phyloP scores from a whole-genome alignment of 306 rosid genomes.

The Prunus davidiana region DNA sequence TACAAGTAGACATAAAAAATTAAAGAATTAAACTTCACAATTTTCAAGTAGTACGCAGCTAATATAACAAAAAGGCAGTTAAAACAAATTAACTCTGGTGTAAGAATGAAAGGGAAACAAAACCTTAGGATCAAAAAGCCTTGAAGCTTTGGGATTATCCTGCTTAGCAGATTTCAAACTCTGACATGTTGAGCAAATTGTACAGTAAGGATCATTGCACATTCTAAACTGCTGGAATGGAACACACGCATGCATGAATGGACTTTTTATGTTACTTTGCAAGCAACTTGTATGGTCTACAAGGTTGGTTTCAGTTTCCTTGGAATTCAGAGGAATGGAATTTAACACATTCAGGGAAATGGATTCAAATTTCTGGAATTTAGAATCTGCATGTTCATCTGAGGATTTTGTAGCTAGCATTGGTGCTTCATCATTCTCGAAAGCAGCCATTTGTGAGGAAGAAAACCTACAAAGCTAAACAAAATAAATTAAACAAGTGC shows the following conservation, averaged over 20 bases:
- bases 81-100: background rate
- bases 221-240: constrained; percentile 4
- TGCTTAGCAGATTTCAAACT: background rate
- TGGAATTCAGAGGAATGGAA: background rate
- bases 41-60: background rate
- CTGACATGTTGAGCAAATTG: constrained; percentile 4
- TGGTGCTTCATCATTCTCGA: background rate
- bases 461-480: background rate
- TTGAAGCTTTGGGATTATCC: background rate
- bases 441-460: background rate
- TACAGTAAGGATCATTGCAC: constrained; percentile 9
- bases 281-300: background rate
- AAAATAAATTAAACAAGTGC: background rate
- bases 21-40: background rate
- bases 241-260: constrained; percentile 7
- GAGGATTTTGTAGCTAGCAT: background rate
- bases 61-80: background rate
- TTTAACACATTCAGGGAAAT: background rate
- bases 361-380: background rate
- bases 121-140: constrained; percentile 2
- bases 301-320: background rate
- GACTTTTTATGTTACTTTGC: background rate
- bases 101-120: background rate
- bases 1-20: background rate
- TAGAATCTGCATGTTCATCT: background rate